Evolutionary conservation across 2,329 filamentous ascomycete genomes (phyloP), one percentile per base, ranked within the genome.

Genomic region (Aspergillus thermomutatus): DNA sequence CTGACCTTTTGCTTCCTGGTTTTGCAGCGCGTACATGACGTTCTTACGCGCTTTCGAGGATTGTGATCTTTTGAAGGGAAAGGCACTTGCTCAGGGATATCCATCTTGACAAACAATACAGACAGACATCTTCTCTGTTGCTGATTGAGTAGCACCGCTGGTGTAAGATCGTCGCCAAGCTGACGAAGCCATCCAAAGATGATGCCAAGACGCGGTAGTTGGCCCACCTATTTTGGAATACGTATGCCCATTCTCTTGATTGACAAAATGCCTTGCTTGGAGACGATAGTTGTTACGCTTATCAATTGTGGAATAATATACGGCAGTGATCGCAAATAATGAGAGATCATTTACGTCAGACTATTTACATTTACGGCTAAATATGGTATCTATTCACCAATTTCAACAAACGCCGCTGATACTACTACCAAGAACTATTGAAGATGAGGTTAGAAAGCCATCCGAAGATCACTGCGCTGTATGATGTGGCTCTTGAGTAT

Each of bases 21-120:
- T 62, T 79, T 79, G 67, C 77, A 79, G 58, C 77, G 72, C 43
- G 76, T 77, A 54, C 77, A 79, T 8, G 77, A 76, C 1, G 77
- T 79, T 34, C 77, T 69, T 19, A 73, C 75, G 52, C 77, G 72
- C 62, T 79, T 79, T 23, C 76, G 72, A n/a, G 75, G 75, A 57
- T 79, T 78, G 52, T 71, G 59, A 47, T 73, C 69, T 57, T 61
- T 64, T 5, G 66, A 64, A 17, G 59, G 58, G n/a, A 66, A 66
- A 53, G 64, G 59, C 21, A 51, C 49, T 52, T 62, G 58, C 27
- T 58, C 63, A 46, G 58, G 57, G 34, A 60, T 59, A 48, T 67
- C 61, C 63, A 66, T 66, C 19, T 45, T 45, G 10, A 45, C n/a
- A 19, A 9, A 19, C 5, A 2, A 23, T 4, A 21, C 19, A 21